Base-by-base conservation (phyloP, 352 stramenopile genomes). In the Pythium aphanidermatum region DNA sequence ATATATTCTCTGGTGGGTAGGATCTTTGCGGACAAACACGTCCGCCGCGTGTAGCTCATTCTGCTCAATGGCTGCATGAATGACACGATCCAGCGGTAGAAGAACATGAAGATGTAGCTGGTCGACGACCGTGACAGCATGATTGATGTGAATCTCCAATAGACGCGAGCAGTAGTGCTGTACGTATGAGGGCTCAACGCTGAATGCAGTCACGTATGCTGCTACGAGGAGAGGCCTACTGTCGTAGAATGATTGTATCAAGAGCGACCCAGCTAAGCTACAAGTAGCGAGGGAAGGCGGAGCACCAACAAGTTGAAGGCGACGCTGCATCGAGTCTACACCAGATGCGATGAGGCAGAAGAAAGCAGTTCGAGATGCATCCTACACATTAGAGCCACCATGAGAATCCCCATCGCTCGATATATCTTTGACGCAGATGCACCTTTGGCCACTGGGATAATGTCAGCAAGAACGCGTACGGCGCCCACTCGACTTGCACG, bases 11-110 rank as follows among this genome's bases (percentile, higher is more conserved):
- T 87, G 79, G 3, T 65, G 63, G 14, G 55, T 47, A 7, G 36
- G 28, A 16, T 69, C 47, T 16, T 53, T 47, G 16, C 65, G 58
- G 23, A 82, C 73, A 47, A 82, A 86, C 30, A 62, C 19, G 47
- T 92, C 79, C 5, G 65, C 79, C 4, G 66, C 65, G 4, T 60
- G 53, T 9, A 88, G 56, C 41, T 87, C 71, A 41, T 83, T 69
- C 46, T 80, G 60, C 36, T 56, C 52, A 31, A 85, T 62, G 2
- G 63, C 67, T 0, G 65, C 63, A 23, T 54, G 21, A 36, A 86
- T 47, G 17, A 88, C 59, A 0, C 35, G 19, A 21, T 70, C 52
- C 1, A 63, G 42, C 8, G 73, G 61, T 47, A 88, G 24, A 14
- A 82, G 17, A 26, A 72, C 34, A 32, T 59, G 68, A 64, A 70